Evolutionary conservation across 495 filamentous ascomycete genomes (phyloP).

Genomic region (Darksidea phi): DNA sequence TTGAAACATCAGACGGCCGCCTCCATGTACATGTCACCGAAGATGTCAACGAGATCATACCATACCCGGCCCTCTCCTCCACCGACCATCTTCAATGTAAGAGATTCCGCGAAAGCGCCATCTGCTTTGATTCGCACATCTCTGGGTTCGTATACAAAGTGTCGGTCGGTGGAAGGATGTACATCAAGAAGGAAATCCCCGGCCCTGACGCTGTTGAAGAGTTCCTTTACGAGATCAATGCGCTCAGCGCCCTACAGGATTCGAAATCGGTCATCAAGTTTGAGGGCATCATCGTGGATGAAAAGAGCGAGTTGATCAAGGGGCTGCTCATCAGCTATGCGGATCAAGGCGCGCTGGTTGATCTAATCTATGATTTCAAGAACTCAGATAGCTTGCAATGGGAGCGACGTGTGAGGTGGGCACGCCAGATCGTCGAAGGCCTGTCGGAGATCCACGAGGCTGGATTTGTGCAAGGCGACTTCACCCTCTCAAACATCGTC

Average conservation of each 20-base stretch:
- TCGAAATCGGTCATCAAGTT: slow-evolving; percentile 82
- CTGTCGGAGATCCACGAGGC: slow-evolving; percentile 92
- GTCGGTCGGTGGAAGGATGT: slow-evolving; percentile 59
- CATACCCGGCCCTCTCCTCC: slow-evolving; percentile 73
- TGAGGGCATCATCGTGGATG: slow-evolving; percentile 85
- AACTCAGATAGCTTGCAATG: slow-evolving; percentile 59
- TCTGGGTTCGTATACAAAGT: slow-evolving; percentile 99
- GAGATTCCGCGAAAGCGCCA: slow-evolving; percentile 65
- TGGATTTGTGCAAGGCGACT: slow-evolving; percentile 96
- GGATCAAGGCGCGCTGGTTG: slow-evolving; percentile 80
- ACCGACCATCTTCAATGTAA: slow-evolving; percentile 72
- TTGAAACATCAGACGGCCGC: slow-evolving; percentile 84
- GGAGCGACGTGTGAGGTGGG: slow-evolving; percentile 82
- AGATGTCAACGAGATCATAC: slow-evolving; percentile 92
- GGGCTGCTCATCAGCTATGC: slow-evolving; percentile 90
- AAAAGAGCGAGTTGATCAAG: slow-evolving; percentile 70
- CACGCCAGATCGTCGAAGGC: slow-evolving; percentile 85
- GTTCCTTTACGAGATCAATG: slow-evolving; percentile 97
- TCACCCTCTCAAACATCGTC: slow-evolving; percentile 96
- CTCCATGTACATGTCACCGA: slow-evolving; percentile 98
- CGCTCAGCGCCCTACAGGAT: slow-evolving; percentile 71
- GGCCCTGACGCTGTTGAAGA: slow-evolving; percentile 95
- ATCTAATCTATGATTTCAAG: slow-evolving; percentile 78
- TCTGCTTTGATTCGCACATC: slow-evolving; percentile 86
- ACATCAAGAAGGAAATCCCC: slow-evolving; percentile 98